Conservation (phyloP, 1,284 basidiomycete species). For the Austropuccinia psidii region DNA sequence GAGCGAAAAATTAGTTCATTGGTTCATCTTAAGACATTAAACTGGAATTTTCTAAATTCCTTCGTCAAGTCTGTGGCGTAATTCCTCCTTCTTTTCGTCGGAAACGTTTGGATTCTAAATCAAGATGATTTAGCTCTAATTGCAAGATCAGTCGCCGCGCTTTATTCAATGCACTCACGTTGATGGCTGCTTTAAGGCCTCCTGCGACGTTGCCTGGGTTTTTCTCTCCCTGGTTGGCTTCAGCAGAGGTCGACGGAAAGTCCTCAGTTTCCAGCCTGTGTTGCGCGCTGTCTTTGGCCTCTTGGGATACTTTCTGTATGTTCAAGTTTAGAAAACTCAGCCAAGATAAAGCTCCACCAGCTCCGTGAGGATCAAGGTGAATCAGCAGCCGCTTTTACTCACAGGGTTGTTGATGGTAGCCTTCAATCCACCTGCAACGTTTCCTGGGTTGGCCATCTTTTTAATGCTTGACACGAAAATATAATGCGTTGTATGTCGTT, state of each 20-base stretch:
- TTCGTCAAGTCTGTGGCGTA: slow-evolving; percentile 15
- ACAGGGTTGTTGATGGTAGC: slow-evolving; percentile 22
- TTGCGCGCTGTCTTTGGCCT: slow-evolving; percentile 21
- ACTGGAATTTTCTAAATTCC: too few species aligned
- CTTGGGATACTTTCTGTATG: slow-evolving; percentile 25
- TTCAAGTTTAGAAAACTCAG: too few species aligned
- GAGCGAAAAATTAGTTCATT: too few species aligned
- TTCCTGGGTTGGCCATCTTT: slow-evolving; percentile 10
- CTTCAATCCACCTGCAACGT: slow-evolving; percentile 35
- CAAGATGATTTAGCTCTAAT: neutral
- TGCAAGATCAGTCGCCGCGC: neutral
- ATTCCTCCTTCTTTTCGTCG: slow-evolving; percentile 31
- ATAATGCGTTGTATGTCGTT: slow-evolving; percentile 29
- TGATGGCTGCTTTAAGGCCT: slow-evolving; percentile 21
- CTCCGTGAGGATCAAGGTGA: neutral
- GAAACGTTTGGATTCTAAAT: slow-evolving; percentile 25
- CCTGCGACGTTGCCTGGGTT: slow-evolving; percentile 12
- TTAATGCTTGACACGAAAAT: slow-evolving; percentile 30
- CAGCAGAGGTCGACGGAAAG: neutral
- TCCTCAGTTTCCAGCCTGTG: slow-evolving; percentile 22
- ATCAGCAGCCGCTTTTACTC: neutral
- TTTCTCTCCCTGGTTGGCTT: neutral
- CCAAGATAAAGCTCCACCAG: neutral
- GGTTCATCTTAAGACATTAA: too few species aligned
- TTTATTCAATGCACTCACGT: neutral